phyloP scores from a whole-genome alignment of 768 basidiomycete species.

The Termitomyces sp. region DNA sequence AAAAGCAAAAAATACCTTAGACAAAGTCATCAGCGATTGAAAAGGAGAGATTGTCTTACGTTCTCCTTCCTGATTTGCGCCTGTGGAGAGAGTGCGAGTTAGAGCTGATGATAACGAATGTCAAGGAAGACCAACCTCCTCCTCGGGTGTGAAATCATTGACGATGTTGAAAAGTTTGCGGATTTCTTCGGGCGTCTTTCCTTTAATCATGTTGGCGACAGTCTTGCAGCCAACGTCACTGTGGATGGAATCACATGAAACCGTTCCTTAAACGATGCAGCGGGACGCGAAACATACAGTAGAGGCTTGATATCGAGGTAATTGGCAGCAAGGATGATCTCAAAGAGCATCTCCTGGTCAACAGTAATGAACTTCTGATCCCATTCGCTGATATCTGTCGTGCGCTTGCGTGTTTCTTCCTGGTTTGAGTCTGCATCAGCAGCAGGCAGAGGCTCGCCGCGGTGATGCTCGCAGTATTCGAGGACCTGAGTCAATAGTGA shows the following conservation, averaged over 20 bases:
- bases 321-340: constrained; percentile 99
- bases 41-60: constrained; percentile 41
- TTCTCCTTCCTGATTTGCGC: constrained; percentile 99
- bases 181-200: constrained; percentile 99
- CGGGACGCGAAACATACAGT: constrained; percentile 54
- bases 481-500: constrained; percentile 58
- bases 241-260: constrained; percentile 1
- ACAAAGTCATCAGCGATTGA: constrained; percentile 4
- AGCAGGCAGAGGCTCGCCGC: constrained; percentile 91
- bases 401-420: constrained; percentile 95
- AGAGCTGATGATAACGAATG: constrained; percentile 8
- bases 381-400: constrained; percentile 99
- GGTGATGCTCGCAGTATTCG: constrained; percentile 99
- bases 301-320: constrained; percentile 99
- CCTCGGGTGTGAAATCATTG: constrained; percentile 98
- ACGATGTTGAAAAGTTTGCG: constrained; percentile 97
- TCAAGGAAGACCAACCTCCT: constrained; percentile 62
- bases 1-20: constrained; percentile 13
- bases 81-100: constrained; percentile 29
- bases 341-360: constrained; percentile 99
- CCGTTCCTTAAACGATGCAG: not conserved
- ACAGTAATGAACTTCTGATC: constrained; percentile 98
- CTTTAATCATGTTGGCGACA: constrained; percentile 99
- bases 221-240: constrained; percentile 99
- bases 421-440: constrained; percentile 75